Evolutionary conservation across 108 stramenopile species (phyloP), one percentile per base, ranked within the genome.

Genomic region (Heterococcus sp.): DNA sequence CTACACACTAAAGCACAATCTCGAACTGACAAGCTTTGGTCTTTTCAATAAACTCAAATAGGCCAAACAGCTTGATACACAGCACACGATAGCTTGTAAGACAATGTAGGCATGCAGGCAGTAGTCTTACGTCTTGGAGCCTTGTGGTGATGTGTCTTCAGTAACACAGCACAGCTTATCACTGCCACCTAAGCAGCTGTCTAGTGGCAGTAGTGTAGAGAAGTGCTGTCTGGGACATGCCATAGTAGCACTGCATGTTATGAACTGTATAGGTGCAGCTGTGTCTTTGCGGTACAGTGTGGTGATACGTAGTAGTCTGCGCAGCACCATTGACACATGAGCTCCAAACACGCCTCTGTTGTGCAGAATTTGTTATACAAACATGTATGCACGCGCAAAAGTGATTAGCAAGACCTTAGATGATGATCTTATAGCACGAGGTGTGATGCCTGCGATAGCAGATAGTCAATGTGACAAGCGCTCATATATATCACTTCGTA

Each of bases 221-320:
- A 97, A 92, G 81, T 94, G 94, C 38, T 92, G 73, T 40, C 87
- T 89, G 0, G 97, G 95, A 73, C 92, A 90, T 3, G 87, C 70
- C 85, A 98, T 90, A 1, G 97, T 98, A 33, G 97, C 97, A 14
- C 94, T 94, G 76, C 95, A 95, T 58, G 87, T 88, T 65, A 98
- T 86, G 79, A 97, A 97, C 28, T 76, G 86, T 36, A 58, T 79
- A 11, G 30, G 34, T 65, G 37, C 32, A 29, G 34, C 21, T 39
- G 79, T 27, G n/a, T 38, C 67, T 69, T 11, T 35, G 36, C n/a
- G 8, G 67, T 90, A 82, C 63, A 73, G 29, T 66, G 31, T 32
- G 72, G 82, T 89, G 4, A 98, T 63, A 31, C 97, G 91, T 28
- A 84, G 84, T 69, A 98, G 72, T 27, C 97, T 91, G 3, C 93